Base-by-base conservation (phyloP, 1,139 yeast species). In the Wickerhamomyces sp. region DNA sequence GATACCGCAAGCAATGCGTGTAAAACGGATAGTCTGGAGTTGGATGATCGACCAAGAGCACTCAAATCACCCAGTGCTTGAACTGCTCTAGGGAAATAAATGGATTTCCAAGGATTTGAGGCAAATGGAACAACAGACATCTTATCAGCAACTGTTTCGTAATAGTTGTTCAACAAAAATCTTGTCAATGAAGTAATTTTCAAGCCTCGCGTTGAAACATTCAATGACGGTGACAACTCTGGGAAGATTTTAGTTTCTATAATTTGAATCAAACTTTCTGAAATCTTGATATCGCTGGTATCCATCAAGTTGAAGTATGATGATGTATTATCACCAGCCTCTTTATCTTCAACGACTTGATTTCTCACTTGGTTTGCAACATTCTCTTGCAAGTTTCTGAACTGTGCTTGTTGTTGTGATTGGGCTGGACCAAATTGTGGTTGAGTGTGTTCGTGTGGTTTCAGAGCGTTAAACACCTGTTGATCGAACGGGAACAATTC, bases 101-200 rank as follows among this genome's bases (percentile, higher is more conserved):
- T 77, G 2, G 82, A 79, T 51, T 80, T 81, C 95, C 95, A 87
- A 0, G 95, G 95, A 51, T 85, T 86, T 44, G 81, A 83, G 0
- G 84, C 77, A 33, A 85, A 69, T 1, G 87, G 85, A 21, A 86
- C 80, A 10, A 86, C 95, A 0, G 95, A 82, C 95, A 87, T 86
- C 52, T 83, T 67, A 53, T 85, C 91, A 0, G 93, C 91, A 2
- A 87, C 94, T 42, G 79, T 77, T 13, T 81, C 75, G n/a, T 77
- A 72, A 55, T 86, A 87, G 53, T 87, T 78, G 43, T 78, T 78
- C 29, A 87, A 62, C 30, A 87, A 62, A 53, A 79, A 83, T 35
- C 94, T 51, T 13, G 87, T 75, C 48, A 78, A 62, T 6, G 87
- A 86, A 48, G 75, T 76, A 9, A 80, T 76, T 47, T 72, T 73